Base-by-base conservation (phyloP, 2,329 filamentous ascomycete genomes). In the Cryphonectria japonica region DNA sequence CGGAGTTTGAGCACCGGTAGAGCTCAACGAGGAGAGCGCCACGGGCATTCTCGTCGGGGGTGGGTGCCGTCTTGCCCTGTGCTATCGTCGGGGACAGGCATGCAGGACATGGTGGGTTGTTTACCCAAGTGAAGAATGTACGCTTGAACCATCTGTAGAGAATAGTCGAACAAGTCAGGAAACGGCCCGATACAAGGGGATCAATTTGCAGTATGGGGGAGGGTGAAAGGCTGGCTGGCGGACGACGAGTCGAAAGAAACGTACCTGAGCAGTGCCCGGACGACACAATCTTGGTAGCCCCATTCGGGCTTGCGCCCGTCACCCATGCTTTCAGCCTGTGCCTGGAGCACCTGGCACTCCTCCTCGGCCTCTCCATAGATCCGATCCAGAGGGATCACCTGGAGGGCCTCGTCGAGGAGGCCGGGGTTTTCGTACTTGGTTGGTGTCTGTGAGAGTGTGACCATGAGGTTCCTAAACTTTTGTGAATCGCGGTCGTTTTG, bases 241-340 rank as follows among this genome's bases (percentile, higher is more conserved):
- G 34, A 34, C 3, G 6, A 34, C 6, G 34, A 34, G 34, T 6
- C 6, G 3, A 9, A 3, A 62, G 39, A 8, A 11, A 54, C 89
- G 76, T 85, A 94, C 92, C 90, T 91, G 78, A 98, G 85, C 74
- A 98, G 85, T 72, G 95, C 93, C 75, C 93, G 89, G 78, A 98
- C 92, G 69, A 98, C 94, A 80, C 95, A 99, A 82, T 99, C 96
- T 81, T 98, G 95, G 79, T 98, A 98, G 70, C 95, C 95, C 95
- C 95, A 98, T 84, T 94, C 92, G 1, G 95, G 89, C 79, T 92
- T 92, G 75, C 89, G 87, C 69, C 91, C 93, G 70, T 92, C 89
- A 29, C 93, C 93, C 83, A 97, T 90, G 75, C 94, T 97, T 78
- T 92, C 92, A 43, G 95, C 95, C 80, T 97, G 91, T 46, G 94